These are phyloP conservation scores for Carallia pectinifolia DNA, from an alignment of 345 rosid genomes.

Conservation along the genomic window DNA sequence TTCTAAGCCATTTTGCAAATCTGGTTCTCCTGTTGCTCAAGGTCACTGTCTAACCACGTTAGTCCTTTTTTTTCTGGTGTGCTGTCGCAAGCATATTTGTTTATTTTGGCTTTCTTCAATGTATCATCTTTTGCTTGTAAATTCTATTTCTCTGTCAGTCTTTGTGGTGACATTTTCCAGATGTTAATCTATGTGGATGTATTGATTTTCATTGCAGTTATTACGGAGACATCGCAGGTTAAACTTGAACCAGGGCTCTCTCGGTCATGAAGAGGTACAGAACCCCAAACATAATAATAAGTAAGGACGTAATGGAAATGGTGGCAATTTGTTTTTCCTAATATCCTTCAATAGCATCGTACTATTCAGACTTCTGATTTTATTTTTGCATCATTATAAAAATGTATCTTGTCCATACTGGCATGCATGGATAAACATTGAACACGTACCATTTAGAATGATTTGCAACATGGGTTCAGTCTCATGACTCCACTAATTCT, in stretches of 20 bases:
- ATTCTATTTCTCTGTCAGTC: conserved; percentile 1
- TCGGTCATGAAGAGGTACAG: conserved; percentile 58
- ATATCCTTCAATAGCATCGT: too few relatives aligned
- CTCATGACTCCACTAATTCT: not conserved
- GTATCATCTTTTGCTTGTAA: not conserved
- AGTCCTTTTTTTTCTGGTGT: not conserved
- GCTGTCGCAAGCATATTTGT: not conserved
- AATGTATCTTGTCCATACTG: too few relatives aligned
- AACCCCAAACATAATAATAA: not conserved
- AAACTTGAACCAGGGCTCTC: conserved; percentile 48
- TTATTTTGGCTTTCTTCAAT: not conserved
- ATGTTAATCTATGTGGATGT: conserved; percentile 8
- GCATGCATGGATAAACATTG: too few relatives aligned
- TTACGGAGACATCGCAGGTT: conserved; percentile 65
- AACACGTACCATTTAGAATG: too few relatives aligned
- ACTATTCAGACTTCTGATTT: too few relatives aligned
- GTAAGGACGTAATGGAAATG: not conserved
- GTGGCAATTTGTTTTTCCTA: too few relatives aligned
- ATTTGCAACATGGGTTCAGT: not conserved
- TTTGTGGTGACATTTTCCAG: not conserved
- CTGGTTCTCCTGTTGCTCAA: not conserved
- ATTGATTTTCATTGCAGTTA: conserved; percentile 35
- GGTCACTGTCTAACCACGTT: not conserved
- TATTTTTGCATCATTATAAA: too few relatives aligned
- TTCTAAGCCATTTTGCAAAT: not conserved